A percentile compares a stretch with the other conserved stretches of the same genome.
These are phyloP conservation scores for Diaporthe aspalathi DNA, from an alignment of 2,329 filamentous ascomycete species.

Conservation along the genomic window DNA sequence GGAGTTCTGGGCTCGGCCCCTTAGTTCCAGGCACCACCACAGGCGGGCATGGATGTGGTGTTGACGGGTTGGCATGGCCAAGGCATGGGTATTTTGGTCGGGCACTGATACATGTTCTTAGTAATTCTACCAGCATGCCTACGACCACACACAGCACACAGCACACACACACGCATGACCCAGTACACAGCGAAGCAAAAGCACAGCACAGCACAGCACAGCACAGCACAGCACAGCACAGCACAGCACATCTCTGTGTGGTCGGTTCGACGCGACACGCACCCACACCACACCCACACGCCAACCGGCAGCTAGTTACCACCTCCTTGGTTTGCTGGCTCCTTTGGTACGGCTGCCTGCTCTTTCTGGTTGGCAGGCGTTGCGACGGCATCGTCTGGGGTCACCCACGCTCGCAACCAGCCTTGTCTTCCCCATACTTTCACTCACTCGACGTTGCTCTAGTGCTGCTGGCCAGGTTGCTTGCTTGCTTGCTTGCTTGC, in stretches of 20 bases:
- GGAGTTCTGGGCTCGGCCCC: constrained; percentile 32
- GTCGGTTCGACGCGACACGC: background rate
- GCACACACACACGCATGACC: background rate
- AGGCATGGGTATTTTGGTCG: constrained; percentile 30
- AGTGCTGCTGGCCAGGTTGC: no score
- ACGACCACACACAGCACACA: background rate
- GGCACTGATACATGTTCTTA: constrained; percentile 33
- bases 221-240: constrained; percentile 2
- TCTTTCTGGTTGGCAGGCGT: constrained; percentile 5
- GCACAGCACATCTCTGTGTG: background rate
- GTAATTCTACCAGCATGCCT: background rate
- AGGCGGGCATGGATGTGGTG: constrained; percentile 8
- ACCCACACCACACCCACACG: background rate
- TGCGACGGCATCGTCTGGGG: constrained; percentile 9
- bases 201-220: background rate
- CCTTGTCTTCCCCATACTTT: constrained; percentile 18
- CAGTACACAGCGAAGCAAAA: no score
- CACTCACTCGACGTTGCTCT: background rate
- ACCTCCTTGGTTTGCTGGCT: constrained; percentile 28
- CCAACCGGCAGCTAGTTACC: constrained; percentile 29
- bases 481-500: background rate
- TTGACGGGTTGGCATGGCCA: background rate
- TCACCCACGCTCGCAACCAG: constrained; percentile 21
- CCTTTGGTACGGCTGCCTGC: constrained; percentile 10
- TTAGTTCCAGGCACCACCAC: constrained; percentile 40